A percentile compares a stretch with the other conserved stretches of the same genome.
Conservation (phyloP, 2,329 filamentous ascomycete species). For the Paradendryphiella salina region DNA sequence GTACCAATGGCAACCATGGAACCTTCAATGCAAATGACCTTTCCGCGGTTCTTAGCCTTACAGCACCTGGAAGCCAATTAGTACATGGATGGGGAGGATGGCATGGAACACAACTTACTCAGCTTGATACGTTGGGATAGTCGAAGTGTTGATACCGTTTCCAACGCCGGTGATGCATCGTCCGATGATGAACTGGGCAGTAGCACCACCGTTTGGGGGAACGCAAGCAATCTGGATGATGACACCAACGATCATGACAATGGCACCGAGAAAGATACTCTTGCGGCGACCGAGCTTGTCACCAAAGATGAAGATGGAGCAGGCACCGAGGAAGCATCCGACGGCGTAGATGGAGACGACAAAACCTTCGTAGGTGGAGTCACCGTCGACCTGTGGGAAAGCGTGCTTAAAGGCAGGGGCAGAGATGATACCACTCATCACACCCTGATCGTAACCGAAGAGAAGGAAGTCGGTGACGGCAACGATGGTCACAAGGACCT, state of each 20-base stretch:
- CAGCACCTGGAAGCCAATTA: slow-evolving; percentile 38
- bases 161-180: slow-evolving; percentile 57
- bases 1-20: slow-evolving; percentile 56
- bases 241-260: slow-evolving; percentile 49
- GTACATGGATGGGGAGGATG: not conserved
- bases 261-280: slow-evolving; percentile 49
- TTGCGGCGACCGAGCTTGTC: slow-evolving; percentile 50
- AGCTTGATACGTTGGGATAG: slow-evolving; percentile 58
- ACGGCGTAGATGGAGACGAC: slow-evolving; percentile 58
- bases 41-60: slow-evolving; percentile 60
- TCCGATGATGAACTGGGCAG: slow-evolving; percentile 57
- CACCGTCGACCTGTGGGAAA: slow-evolving; percentile 45
- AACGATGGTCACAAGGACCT: slow-evolving; percentile 47
- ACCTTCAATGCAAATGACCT: slow-evolving; percentile 62
- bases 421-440: slow-evolving; percentile 50
- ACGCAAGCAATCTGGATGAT: slow-evolving; percentile 45
- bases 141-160: slow-evolving; percentile 60
- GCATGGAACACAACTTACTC: slow-evolving; percentile 40
- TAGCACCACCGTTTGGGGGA: slow-evolving; percentile 33
- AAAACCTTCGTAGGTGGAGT: slow-evolving; percentile 49
- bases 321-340: slow-evolving; percentile 51
- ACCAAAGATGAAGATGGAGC: slow-evolving; percentile 45
- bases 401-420: slow-evolving; percentile 39
- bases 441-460: slow-evolving; percentile 54
- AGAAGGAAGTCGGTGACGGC: slow-evolving; percentile 54